These are phyloP conservation scores for Blastobotrys proliferans DNA, from an alignment of 1,139 yeast species.

Conservation along the genomic window DNA sequence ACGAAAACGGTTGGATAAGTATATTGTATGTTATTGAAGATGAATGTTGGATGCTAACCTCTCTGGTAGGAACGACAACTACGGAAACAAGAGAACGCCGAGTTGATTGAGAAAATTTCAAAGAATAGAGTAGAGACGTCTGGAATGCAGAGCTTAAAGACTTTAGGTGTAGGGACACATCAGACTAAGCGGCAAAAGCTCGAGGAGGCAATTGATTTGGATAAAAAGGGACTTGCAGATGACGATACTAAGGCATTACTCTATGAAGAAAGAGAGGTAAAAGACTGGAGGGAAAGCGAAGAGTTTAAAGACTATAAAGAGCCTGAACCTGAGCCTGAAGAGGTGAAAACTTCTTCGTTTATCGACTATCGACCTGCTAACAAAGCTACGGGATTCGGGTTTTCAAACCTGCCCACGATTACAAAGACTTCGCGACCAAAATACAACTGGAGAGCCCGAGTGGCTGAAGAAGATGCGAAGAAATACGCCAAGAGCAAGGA, in stretches of 20 bases:
- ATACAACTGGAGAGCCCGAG: constrained; percentile 55
- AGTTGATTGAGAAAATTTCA: constrained; percentile 69
- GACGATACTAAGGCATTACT: constrained; percentile 59
- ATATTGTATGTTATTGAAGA: constrained; percentile 32
- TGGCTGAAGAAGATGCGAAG: constrained; percentile 43
- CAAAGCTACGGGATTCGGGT: constrained; percentile 46
- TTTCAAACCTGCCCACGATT: constrained; percentile 51
- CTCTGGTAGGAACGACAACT: constrained; percentile 74
- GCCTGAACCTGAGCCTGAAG: constrained; percentile 2
- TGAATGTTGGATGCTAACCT: not conserved
- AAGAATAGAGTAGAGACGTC: constrained; percentile 61
- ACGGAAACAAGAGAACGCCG: constrained; percentile 83
- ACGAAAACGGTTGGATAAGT: constrained; percentile 54
- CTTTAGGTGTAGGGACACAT: constrained; percentile 65
- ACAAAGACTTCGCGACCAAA: constrained; percentile 44
- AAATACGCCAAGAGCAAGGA: constrained; percentile 7
- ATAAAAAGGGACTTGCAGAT: constrained; percentile 66
- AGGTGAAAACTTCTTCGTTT: constrained; percentile 46
- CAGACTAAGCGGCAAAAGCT: constrained; percentile 68
- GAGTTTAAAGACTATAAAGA: constrained; percentile 11
- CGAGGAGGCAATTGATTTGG: constrained; percentile 70
- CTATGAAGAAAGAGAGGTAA: constrained; percentile 65
- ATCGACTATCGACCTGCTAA: constrained; percentile 52
- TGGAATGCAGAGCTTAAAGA: constrained; percentile 63
- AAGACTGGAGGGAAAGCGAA: constrained; percentile 55